Evolutionary conservation across 805 yeast species (phyloP), one percentile per base, ranked within the genome.

Genomic region (Myxozyma neotropica): DNA sequence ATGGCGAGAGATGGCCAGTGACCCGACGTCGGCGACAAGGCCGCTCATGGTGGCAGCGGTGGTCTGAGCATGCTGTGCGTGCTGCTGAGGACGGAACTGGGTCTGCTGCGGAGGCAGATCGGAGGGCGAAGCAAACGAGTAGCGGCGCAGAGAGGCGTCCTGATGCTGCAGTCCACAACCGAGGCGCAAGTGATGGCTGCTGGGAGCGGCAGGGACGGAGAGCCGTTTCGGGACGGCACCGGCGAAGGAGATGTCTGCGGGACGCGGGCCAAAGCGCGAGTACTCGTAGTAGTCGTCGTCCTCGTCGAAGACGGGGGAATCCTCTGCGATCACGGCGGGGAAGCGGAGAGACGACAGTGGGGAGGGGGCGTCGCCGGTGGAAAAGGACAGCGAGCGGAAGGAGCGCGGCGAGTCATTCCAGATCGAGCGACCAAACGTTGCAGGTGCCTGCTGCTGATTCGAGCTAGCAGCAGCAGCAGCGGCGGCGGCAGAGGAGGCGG

Each of bases 301-400:
- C 7, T 59, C 63, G 47, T 55, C 59, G 39, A 55, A 55, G 27
- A 58, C 58, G 24, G 54, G 49, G 12, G n/a, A 13, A 23, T 59
- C 59, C 43, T 58, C 62, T 10, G 53, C 31, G 23, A 57, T 39
- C 15, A 38, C 57, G 27, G 55, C 35, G 33, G 58, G 53, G 29
- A 46, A 48, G 48, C 40, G 40, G 43, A 24, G 52, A n/a, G 46
- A 13, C 21, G 31, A n/a, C n/a, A 24, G 31, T 19, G 57, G 47
- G 17, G 47, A 38, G 21, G 58, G 36, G 27, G 53, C 39, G 33
- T 47, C 53, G 53, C 53, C 53, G 23, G 44, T 52, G 44, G 45
- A 44, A 47, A 45, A 53, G 29, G 51, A 35, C 15, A 36, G 27
- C 44, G 45, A 35, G 38, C 51, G 57, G 38, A 53, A 44, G 51